These are phyloP conservation scores for Neofusicoccum kwambonambiense DNA, from an alignment of 2,329 filamentous ascomycete species.

Conservation along the genomic window DNA sequence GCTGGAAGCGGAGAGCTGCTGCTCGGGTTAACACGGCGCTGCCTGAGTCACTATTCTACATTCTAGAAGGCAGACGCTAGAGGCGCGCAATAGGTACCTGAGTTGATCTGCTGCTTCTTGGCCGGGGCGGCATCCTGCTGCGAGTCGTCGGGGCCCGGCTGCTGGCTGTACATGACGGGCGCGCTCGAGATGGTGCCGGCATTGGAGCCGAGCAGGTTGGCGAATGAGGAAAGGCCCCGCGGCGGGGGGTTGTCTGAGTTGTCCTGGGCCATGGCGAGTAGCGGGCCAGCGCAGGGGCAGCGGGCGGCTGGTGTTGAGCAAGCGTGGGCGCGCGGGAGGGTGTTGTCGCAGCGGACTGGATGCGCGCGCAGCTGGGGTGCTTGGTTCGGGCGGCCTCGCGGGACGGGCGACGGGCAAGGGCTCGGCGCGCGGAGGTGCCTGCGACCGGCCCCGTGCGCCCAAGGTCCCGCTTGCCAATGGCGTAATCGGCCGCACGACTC, in stretches of 20 bases:
- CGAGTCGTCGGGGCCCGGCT: slow-evolving; percentile 43
- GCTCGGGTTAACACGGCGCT: slow-evolving; percentile 18
- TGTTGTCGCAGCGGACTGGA: background rate
- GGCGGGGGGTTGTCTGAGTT: slow-evolving; percentile 8
- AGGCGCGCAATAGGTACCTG: slow-evolving; percentile 53
- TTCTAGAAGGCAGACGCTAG: slow-evolving; percentile 24
- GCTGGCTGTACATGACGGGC: slow-evolving; percentile 68
- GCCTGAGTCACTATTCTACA: slow-evolving; percentile 18
- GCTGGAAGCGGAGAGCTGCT: slow-evolving; percentile 70
- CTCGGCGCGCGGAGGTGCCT: background rate
- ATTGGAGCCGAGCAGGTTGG: slow-evolving; percentile 69
- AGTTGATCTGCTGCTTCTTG: slow-evolving; percentile 61
- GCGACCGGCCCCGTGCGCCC: background rate
- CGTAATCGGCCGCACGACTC: slow-evolving; percentile 3
- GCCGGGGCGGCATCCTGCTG: slow-evolving; percentile 44
- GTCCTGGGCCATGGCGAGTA: slow-evolving; percentile 16
- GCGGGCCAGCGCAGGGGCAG: background rate
- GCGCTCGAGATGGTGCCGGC: slow-evolving; percentile 72
- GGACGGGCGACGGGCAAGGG: background rate
- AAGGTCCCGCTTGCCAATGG: slow-evolving; percentile 1
- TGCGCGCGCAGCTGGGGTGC: slow-evolving; percentile 4
- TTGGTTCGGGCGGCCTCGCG: background rate
- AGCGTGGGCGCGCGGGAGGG: background rate
- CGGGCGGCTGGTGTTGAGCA: background rate
- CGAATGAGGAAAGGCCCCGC: slow-evolving; percentile 69